These are phyloP conservation scores for Tagetes erecta DNA, from an alignment of 129 eudicot genomes.

Conservation along the genomic window DNA sequence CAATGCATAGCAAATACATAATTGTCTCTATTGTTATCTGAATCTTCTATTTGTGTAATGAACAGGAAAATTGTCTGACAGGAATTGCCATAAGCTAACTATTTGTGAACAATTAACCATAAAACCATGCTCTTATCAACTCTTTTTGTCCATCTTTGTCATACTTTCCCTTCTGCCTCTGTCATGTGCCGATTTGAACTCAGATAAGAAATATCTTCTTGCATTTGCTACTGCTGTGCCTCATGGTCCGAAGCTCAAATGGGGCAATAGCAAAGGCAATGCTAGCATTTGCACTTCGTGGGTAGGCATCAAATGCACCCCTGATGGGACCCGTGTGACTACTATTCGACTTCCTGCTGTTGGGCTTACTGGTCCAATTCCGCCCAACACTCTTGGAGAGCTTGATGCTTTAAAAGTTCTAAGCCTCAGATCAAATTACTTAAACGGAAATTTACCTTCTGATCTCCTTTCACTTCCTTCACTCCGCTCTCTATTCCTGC, in stretches of 20 bases:
- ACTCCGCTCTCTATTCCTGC: slow-evolving; percentile 64
- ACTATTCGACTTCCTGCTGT: slow-evolving; percentile 68
- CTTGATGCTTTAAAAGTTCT: slow-evolving; percentile 49
- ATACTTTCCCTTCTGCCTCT: slow-evolving; percentile 47
- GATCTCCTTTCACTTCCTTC: slow-evolving; percentile 73
- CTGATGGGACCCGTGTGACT: slow-evolving; percentile 45
- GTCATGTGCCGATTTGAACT: slow-evolving; percentile 42
- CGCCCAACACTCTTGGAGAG: slow-evolving; percentile 60
- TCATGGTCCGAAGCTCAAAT: slow-evolving; percentile 67
- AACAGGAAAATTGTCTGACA: slow-evolving; percentile 30
- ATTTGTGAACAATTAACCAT: slow-evolving; percentile 33
- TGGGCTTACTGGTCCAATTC: slow-evolving; percentile 73
- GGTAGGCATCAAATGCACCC: slow-evolving; percentile 60
- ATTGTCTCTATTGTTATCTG: slow-evolving; percentile 7
- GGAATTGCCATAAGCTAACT: slow-evolving; percentile 12
- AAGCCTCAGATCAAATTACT: slow-evolving; percentile 72
- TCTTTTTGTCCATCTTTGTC: slow-evolving; percentile 33
- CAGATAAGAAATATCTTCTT: slow-evolving; percentile 67
- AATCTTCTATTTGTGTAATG: slow-evolving; percentile 20
- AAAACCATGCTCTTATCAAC: slow-evolving; percentile 36
- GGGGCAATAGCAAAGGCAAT: slow-evolving; percentile 39
- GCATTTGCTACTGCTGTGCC: slow-evolving; percentile 59
- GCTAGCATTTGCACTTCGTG: slow-evolving; percentile 60
- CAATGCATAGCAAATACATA: neutral
- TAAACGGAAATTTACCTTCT: slow-evolving; percentile 62